phyloP scores from a whole-genome alignment of 1,284 basidiomycete genomes.

The Boletus sp. region DNA sequence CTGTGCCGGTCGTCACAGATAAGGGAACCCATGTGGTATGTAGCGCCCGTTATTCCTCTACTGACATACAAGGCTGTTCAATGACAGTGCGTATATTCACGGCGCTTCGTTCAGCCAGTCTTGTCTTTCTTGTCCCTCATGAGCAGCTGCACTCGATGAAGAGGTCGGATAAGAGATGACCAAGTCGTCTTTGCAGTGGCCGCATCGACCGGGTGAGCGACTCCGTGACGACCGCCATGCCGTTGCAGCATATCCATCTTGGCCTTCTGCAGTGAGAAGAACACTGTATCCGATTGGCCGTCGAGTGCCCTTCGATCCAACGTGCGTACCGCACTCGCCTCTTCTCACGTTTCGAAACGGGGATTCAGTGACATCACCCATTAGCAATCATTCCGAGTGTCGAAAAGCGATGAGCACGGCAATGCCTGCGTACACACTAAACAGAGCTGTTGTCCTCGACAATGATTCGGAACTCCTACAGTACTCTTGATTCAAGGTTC shows the following conservation, averaged over 20 bases:
- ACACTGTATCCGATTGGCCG: background rate
- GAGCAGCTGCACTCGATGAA: background rate
- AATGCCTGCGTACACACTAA: too few relatives aligned
- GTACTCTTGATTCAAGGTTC: background rate
- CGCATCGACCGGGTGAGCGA: background rate
- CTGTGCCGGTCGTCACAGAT: slow-evolving; percentile 1
- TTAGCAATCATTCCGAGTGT: background rate
- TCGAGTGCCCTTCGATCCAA: background rate
- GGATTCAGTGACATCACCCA: background rate
- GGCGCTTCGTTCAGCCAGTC: too few relatives aligned
- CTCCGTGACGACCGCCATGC: too few relatives aligned
- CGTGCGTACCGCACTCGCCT: background rate
- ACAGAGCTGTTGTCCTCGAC: background rate
- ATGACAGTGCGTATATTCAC: background rate
- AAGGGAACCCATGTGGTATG: background rate
- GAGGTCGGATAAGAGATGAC: background rate
- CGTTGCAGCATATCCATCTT: background rate
- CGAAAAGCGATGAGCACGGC: background rate
- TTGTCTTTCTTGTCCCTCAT: background rate
- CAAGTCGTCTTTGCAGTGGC: background rate
- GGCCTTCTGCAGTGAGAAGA: background rate
- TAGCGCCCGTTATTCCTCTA: background rate
- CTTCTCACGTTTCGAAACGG: background rate
- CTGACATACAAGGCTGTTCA: background rate
- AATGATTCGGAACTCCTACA: background rate